Evolutionary conservation across 2,329 filamentous ascomycete species (phyloP), one percentile per base, ranked within the genome.

Genomic region (Rhynchosporium secalis): DNA sequence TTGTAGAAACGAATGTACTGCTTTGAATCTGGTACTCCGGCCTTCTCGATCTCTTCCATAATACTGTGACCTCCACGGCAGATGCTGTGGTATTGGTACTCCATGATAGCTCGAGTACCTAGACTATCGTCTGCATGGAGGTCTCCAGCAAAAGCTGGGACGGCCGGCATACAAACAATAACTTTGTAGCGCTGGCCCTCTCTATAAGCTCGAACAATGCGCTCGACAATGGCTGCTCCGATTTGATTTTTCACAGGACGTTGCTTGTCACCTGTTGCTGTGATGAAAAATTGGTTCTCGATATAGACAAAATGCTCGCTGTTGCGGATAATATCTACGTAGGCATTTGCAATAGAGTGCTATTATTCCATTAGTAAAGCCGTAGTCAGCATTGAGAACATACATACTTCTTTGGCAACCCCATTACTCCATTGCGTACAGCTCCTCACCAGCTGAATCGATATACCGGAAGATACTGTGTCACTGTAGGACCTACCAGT

Each of bases 251-350:
- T 82, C 51, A 96, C 85, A 0, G 91, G 89, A 65, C 82, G 81
- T 73, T 92, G 90, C 61, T 86, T 78, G 59, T 89, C 81, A 54
- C 80, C 81, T 1, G 90, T 93, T 2, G 90, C 89, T 0, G 91
- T 95, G 76, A 95, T 95, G 80, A 95, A 95, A 78, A 95, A 95
- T 80, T 91, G 69, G 71, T 93, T 92, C 74, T 93, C 89, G 41
- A 93, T 92, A 75, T 92, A 93, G 62, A 93, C 76, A 71, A 89
- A 92, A 72, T 92, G 86, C 71, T 86, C 78, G 20, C 87, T 87
- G 55, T 86, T 85, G 43, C 77, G 79, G 69, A 92, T 92, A 33
- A 86, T 82, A 48, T 89, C 81, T 40, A 90, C 86, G 72, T 96
- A 96, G 1, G 92, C 92, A 72, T 94, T 93, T 65, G 88, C 86